Base-by-base conservation (phyloP, 2,329 filamentous ascomycete genomes). In the Arthrobotrys entomopaga region DNA sequence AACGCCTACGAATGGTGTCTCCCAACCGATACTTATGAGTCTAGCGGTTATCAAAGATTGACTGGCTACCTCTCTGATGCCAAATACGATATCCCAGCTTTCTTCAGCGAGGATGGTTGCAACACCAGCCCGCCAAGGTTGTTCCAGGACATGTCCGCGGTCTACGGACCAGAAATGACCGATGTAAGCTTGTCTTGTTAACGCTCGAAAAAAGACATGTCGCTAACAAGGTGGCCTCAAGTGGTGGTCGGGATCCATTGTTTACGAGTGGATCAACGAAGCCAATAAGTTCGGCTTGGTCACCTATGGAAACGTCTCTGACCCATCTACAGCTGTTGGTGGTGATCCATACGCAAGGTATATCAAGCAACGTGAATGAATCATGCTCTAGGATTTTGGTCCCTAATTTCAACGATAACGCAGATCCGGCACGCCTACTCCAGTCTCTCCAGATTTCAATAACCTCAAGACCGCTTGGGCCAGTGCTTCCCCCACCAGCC, bases 261-360 rank as follows among this genome's bases (percentile, higher is more conserved):
- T 96, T 77, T 96, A 96, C 82, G 92, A 96, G 80, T 96, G 92
- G 92, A 92, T 96, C 76, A 83, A 94, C 80, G 92, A 96, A 81
- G 84, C 86, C 58, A 96, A 96, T 81, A 82, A 91, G 79, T 96
- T 96, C 81, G 92, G 72, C 19, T 52, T 73, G 16, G 69, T 73
- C 15, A 60, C 29, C 3, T 73, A 73, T 22, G 67, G 67, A 61
- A 73, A 49, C 20, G 67, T 73, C 22, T 29, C 24, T 6, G 49
- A 73, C 16, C 56, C 69, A n/a, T 42, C 69, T 2, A 73, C 69
- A 16, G 69, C 69, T 29, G 24, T 73, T 34, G 69, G 69, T 40
- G 69, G 69, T 7, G 69, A 73, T 50, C 61, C 61, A 34, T 73
- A 66, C 19, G 69, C 60, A 11, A 73, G 69, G 69, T 73, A 66